Percentiles rank a stretch among this genome's conserved stretches.
phyloP scores from a whole-genome alignment of 2,329 filamentous ascomycete genomes.

The Pseudodiploospora longispora region DNA sequence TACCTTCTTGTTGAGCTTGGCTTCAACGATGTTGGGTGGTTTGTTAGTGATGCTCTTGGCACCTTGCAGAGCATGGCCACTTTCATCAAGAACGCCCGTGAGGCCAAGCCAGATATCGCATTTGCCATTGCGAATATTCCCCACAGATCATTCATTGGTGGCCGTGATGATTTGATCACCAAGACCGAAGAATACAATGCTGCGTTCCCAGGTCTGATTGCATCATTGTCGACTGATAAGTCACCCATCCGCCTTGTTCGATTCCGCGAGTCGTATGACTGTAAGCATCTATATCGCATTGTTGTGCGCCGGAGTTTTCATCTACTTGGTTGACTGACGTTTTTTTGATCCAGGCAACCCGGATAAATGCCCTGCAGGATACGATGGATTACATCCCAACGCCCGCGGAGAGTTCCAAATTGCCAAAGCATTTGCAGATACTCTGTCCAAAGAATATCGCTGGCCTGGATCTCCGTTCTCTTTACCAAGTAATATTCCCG shows the following conservation, averaged over 20 bases:
- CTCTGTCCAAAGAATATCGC: not conserved
- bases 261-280: conserved; percentile 22
- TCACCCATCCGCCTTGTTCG: conserved; percentile 25
- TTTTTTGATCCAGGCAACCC: not conserved
- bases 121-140: conserved; percentile 23
- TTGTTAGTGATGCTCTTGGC: conserved; percentile 7
- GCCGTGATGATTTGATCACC: conserved; percentile 16
- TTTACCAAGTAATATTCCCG: not conserved
- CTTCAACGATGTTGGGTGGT: conserved; percentile 28
- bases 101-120: conserved; percentile 17
- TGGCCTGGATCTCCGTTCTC: not conserved
- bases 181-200: conserved; percentile 20
- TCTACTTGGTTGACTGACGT: not conserved
- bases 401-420: conserved; percentile 33
- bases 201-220: conserved; percentile 7
- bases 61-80: conserved; percentile 3
- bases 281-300: not conserved
- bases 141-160: conserved; percentile 15
- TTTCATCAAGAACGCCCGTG: conserved; percentile 23
- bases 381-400: conserved; percentile 36
- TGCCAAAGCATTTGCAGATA: conserved; percentile 29
- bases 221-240: conserved; percentile 9
- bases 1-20: conserved; percentile 25
- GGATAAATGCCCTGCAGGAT: conserved; percentile 18
- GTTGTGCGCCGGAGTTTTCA: too few relatives aligned